Base-by-base conservation (phyloP, 2,329 filamentous ascomycete genomes). In the Claviceps humidiphila region DNA sequence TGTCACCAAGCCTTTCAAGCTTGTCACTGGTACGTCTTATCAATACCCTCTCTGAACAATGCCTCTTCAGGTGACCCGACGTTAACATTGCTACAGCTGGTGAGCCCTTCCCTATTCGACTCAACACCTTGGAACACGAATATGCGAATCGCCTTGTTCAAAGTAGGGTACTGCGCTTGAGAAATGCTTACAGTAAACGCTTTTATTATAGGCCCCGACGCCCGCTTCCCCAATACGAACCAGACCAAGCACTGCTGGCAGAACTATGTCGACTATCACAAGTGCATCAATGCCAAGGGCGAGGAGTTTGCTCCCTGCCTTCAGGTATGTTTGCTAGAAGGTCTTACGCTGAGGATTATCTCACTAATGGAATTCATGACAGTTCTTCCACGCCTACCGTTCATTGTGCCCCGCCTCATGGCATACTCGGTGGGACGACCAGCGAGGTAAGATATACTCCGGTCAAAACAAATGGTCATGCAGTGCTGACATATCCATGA, bases 241-340 rank as follows among this genome's bases (percentile, higher is more conserved):
- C 88, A 93, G 78, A 86, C 90, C 75, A 96, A 96, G 86, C 90
- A 98, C 83, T 98, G 93, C 88, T 98, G 93, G 93, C 94, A 98
- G 74, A 98, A 98, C 82, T 98, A 98, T 76, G 93, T 98, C 77
- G 93, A 98, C 75, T 97, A 98, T 81, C 88, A 98, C 84, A 98
- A 98, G 82, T 98, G 93, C 80, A 89, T 96, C 74, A 78, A 85
- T 69, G 91, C 90, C 75, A 97, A 97, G 82, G 91, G 91, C 74
- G 91, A 97, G 79, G 90, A 96, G 69, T 97, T 97, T 73, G 85
- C 87, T 64, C 91, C 91, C 60, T 97, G 91, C 86, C 85, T 84
- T 67, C 90, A 96, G 85, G 90, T 95, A 84, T 60, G 70, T 37
- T 30, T 24, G 1, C 8, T 13, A 20, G 17, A 13, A 14, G 3